Evolutionary conservation across 257 asterid species (phyloP).

Genomic region (Plantago major): DNA sequence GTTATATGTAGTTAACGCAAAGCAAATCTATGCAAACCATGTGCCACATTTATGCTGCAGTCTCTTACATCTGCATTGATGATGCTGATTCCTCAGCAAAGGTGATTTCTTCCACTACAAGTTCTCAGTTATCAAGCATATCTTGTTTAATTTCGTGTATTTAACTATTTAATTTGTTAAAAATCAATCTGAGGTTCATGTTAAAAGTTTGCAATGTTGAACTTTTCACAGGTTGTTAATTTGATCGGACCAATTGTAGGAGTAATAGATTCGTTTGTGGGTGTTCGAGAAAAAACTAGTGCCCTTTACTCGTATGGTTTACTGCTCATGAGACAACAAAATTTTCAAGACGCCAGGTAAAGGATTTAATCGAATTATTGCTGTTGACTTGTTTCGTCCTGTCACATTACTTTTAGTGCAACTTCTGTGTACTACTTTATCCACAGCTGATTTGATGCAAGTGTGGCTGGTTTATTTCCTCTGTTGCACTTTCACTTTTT

Average conservation of each 20-base stretch:
- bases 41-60: conserved; percentile 85
- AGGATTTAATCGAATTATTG: conserved; percentile 1
- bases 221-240: conserved; percentile 69
- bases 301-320: conserved; percentile 79
- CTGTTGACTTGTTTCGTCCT: conserved; percentile 8
- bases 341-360: conserved; percentile 93
- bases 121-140: conserved; percentile 8
- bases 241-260: conserved; percentile 79
- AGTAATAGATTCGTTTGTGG: conserved; percentile 75
- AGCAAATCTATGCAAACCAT: conserved; percentile 83
- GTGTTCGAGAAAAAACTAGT: conserved; percentile 84
- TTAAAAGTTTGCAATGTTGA: conserved; percentile 14
- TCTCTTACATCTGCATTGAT: conserved; percentile 86
- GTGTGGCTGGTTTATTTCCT: too few species aligned
- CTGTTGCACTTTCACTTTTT: too few species aligned
- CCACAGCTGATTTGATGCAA: too few species aligned
- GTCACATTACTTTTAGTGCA: neutral
- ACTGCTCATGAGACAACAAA: conserved; percentile 84
- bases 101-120: conserved; percentile 33
- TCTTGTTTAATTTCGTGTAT: too few species aligned
- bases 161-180: too few species aligned
- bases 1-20: conserved; percentile 54
- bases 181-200: neutral
- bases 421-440: too few species aligned
- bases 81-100: conserved; percentile 89